phyloP scores from a whole-genome alignment of 768 basidiomycete genomes.

The Agrocybe praecox region DNA sequence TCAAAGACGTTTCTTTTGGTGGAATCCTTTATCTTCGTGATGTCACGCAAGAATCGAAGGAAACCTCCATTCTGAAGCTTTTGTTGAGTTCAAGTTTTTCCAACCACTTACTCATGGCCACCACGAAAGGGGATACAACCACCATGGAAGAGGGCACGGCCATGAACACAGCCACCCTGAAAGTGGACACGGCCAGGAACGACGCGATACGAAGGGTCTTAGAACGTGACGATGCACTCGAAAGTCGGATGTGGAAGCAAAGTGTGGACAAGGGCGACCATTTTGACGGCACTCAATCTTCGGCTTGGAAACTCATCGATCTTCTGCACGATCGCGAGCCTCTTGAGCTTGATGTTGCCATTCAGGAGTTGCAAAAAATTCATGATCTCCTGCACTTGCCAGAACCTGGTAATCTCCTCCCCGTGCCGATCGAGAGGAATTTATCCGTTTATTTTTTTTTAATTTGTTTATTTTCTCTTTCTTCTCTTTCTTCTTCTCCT shows the following conservation, averaged over 20 bases:
- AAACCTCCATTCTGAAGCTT: neutral
- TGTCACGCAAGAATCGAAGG: neutral
- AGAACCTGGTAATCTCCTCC: too few species aligned
- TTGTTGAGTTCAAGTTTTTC: neutral
- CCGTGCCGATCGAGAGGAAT: too few species aligned
- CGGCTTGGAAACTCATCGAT: neutral
- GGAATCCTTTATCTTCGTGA: neutral
- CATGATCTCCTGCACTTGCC: neutral
- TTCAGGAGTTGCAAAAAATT: neutral
- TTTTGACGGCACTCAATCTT: neutral
- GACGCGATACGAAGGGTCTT: too few species aligned
- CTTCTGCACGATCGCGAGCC: neutral
- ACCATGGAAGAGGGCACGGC: too few species aligned
- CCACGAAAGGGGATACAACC: neutral
- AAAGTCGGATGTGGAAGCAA: neutral
- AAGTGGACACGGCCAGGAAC: too few species aligned
- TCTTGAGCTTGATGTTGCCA: too few species aligned
- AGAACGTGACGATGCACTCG: too few species aligned
- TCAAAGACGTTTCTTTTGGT: neutral
- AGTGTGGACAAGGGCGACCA: neutral
- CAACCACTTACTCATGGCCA: neutral
- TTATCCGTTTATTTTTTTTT: too few species aligned
- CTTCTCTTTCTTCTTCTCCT: too few species aligned
- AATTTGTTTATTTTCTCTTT: too few species aligned
- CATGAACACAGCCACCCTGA: too few species aligned